These are phyloP conservation scores for Cercis canadensis DNA, from an alignment of 306 rosid species.

Conservation along the genomic window DNA sequence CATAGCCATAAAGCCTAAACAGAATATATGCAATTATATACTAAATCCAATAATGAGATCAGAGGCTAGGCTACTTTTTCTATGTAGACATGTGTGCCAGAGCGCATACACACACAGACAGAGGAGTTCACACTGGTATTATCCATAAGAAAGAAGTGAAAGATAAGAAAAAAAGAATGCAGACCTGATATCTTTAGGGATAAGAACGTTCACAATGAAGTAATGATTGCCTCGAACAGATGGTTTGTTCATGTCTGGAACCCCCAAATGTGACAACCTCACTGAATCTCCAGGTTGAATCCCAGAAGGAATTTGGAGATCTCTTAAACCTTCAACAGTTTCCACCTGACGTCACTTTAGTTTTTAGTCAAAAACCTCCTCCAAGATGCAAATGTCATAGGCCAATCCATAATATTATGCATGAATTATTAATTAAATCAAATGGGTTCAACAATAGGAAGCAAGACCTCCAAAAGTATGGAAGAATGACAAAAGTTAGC, in stretches of 20 bases:
- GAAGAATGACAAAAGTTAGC: slow-evolving; percentile 1
- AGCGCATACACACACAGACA: background rate
- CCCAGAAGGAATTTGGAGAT: slow-evolving; percentile 82
- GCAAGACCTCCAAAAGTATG: background rate
- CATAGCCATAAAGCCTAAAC: no score
- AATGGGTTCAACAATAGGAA: background rate
- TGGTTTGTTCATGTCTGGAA: slow-evolving; percentile 81
- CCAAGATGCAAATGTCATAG: background rate
- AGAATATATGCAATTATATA: no score
- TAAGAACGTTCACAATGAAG: slow-evolving; percentile 75
- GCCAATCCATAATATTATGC: slow-evolving; percentile 3
- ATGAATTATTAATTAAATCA: background rate
- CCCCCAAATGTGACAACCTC: slow-evolving; percentile 71
- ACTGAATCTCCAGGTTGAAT: slow-evolving; percentile 88
- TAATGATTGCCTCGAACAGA: slow-evolving; percentile 86
- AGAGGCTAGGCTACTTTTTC: no score
- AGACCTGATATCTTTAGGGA: slow-evolving; percentile 85
- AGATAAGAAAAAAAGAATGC: slow-evolving; percentile 24
- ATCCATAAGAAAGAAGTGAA: slow-evolving; percentile 2
- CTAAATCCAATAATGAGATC: no score
- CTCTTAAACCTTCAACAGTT: slow-evolving; percentile 82
- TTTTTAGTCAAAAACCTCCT: slow-evolving; percentile 30
- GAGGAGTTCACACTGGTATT: background rate
- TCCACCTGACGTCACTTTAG: slow-evolving; percentile 67
- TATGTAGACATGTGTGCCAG: no score